Evolutionary conservation across 2,329 filamentous ascomycete species (phyloP).

Genomic region (Trichophyton equinum): DNA sequence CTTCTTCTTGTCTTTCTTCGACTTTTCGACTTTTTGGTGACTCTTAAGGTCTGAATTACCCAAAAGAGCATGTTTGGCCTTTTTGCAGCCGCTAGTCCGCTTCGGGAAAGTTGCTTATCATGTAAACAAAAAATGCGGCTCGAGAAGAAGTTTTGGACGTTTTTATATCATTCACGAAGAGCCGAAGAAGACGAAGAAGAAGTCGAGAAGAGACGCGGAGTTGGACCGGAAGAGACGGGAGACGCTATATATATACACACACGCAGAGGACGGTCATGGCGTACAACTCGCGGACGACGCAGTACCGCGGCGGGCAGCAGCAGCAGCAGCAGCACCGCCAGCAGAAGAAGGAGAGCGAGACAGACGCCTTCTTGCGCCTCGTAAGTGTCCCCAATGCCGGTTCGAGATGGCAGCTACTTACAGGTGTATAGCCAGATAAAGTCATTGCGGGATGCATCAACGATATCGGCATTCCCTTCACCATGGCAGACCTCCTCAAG

Average conservation of each 20-base stretch:
- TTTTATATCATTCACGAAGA: not conserved
- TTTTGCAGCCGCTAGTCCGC: slow-evolving; percentile 24
- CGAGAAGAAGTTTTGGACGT: not conserved
- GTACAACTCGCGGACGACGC: slow-evolving; percentile 42
- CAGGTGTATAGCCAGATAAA: slow-evolving; percentile 40
- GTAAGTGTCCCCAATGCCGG: slow-evolving; percentile 25
- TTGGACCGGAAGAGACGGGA: too few relatives aligned
- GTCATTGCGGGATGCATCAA: slow-evolving; percentile 96
- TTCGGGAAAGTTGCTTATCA: not conserved
- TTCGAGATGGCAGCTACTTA: too few relatives aligned
- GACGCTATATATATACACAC: too few relatives aligned
- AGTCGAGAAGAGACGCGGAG: too few relatives aligned
- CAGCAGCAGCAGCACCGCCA: slow-evolving; percentile 26
- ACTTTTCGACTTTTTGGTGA: not conserved
- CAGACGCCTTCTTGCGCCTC: slow-evolving; percentile 46
- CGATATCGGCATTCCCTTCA: slow-evolving; percentile 88
- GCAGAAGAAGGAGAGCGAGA: slow-evolving; percentile 44
- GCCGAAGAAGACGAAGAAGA: not conserved
- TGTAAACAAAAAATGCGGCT: slow-evolving; percentile 12
- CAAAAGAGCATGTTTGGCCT: slow-evolving; percentile 32
- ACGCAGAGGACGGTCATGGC: slow-evolving; percentile 26
- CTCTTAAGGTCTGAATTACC: slow-evolving; percentile 17
- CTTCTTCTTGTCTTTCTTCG: not conserved
- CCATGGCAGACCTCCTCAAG: slow-evolving; percentile 74
- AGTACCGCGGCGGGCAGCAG: slow-evolving; percentile 36